Evolutionary conservation across 2,329 filamentous ascomycete species (phyloP).

Genomic region (Penicillium nordicum): DNA sequence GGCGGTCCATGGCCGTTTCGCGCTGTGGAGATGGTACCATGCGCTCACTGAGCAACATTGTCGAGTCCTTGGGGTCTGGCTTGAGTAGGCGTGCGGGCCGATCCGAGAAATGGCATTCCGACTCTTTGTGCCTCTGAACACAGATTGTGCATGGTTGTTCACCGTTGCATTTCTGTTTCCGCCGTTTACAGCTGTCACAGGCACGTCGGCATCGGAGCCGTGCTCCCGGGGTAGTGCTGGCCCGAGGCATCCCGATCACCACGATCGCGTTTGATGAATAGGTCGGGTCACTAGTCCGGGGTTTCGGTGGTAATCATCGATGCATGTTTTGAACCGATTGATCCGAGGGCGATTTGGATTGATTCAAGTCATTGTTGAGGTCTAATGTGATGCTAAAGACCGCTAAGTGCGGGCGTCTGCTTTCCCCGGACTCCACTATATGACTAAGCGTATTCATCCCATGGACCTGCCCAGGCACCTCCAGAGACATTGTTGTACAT

Average conservation of each 20-base stretch:
- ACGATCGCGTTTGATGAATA: not conserved
- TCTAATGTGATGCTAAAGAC: not conserved
- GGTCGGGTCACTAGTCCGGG: not conserved
- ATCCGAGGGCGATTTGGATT: not conserved
- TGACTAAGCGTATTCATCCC: not conserved
- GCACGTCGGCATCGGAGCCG: constrained; percentile 39
- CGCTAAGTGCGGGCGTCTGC: constrained; percentile 7
- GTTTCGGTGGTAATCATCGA: constrained; percentile 7
- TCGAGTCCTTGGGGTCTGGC: constrained; percentile 28
- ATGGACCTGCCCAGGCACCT: not conserved
- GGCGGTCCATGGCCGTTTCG: constrained; percentile 34
- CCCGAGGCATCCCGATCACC: constrained; percentile 28
- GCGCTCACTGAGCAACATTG: constrained; percentile 35
- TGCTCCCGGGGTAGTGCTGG: constrained; percentile 28
- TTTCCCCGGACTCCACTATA: constrained; percentile 16
- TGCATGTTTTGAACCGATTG: not conserved
- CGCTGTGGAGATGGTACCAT: constrained; percentile 29
- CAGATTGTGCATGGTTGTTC: constrained; percentile 52
- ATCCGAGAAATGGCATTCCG: constrained; percentile 42
- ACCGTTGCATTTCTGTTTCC: constrained; percentile 54
- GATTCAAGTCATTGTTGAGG: not conserved
- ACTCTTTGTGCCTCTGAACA: constrained; percentile 41
- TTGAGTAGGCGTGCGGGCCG: constrained; percentile 35
- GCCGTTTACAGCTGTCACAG: constrained; percentile 46
- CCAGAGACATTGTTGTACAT: not conserved